phyloP scores from a whole-genome alignment of 768 basidiomycete species.

The Hysterangium stoloniferum region DNA sequence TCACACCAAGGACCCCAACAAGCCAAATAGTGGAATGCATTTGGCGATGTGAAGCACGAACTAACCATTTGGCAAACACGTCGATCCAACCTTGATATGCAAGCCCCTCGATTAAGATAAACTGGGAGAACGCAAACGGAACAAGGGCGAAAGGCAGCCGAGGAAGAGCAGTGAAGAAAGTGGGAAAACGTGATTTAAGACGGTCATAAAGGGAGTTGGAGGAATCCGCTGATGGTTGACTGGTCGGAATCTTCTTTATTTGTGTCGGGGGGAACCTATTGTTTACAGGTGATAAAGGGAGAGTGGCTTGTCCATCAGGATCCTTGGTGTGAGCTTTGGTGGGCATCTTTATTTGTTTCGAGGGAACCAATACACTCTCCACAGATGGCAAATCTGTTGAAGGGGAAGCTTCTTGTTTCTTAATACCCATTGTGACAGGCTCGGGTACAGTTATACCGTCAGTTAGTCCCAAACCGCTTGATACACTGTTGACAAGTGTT shows the following conservation, averaged over 20 bases:
- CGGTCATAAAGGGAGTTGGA: slow-evolving; percentile 17
- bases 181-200: slow-evolving; percentile 47
- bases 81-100: slow-evolving; percentile 81
- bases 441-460: too few species aligned
- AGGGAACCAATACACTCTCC: not conserved
- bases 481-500: too few species aligned
- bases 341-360: not conserved
- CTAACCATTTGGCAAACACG: slow-evolving; percentile 62
- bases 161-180: slow-evolving; percentile 53
- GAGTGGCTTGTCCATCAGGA: not conserved
- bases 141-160: slow-evolving; percentile 75
- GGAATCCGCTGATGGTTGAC: slow-evolving; percentile 1
- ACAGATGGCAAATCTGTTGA: too few species aligned
- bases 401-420: too few species aligned
- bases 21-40: slow-evolving; percentile 52
- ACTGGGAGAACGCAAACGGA: slow-evolving; percentile 91
- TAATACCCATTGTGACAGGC: too few species aligned
- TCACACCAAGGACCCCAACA: slow-evolving; percentile 62
- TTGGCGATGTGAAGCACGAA: slow-evolving; percentile 33
- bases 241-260: not conserved
- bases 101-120: slow-evolving; percentile 86
- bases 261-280: slow-evolving; percentile 10
- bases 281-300: not conserved
- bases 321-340: not conserved
- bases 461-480: too few species aligned